Base-by-base conservation (phyloP, 2,329 filamentous ascomycete genomes). In the Penicillium sp. region DNA sequence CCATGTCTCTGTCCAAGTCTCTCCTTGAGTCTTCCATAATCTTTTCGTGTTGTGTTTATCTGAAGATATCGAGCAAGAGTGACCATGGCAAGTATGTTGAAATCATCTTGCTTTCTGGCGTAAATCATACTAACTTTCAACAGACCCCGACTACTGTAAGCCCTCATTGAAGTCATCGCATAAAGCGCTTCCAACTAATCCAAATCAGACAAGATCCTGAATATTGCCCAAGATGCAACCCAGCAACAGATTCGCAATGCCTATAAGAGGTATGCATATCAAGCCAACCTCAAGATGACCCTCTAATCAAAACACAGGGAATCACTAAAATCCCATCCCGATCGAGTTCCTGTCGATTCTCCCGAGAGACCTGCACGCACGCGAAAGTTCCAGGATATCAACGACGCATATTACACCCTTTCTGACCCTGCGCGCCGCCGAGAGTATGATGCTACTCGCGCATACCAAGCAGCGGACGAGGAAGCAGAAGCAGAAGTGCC, bases 371-470 rank as follows among this genome's bases (percentile, higher is more conserved):
- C 84, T 19, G 74, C 83, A 11, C 89, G 92, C 67, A 99, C 94
- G 6, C 89, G 89, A 68, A 87, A 87, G 70, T 96, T 96, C 78
- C 91, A 96, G 73, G 84, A 89, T 61, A 89, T 96, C 67, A 96
- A 95, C 76, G 91, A 96, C 69, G 91, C 91, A 59, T 96, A 96
- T 79, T 96, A 90, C 73, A 92, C 90, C 0, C 85, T 97, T 27
- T 96, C 90, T 0, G 92, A 97, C 70, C 70, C 86, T 8, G 76
- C 79, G 0, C 84, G 93, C 27, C 85, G 93, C 49, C 81, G 85
- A 57, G 91, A 96, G 56, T 97, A 97, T 76, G 93, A 97, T 69
- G 79, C 83, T 49, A 85, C 91, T 55, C 83, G 88, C 35, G 72
- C 76, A 23, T 74, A 78, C 32, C 73, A 76, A n/a, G 73, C 71